Conservation (phyloP, 2,329 filamentous ascomycete species). For the Stenocarpella maydis region DNA sequence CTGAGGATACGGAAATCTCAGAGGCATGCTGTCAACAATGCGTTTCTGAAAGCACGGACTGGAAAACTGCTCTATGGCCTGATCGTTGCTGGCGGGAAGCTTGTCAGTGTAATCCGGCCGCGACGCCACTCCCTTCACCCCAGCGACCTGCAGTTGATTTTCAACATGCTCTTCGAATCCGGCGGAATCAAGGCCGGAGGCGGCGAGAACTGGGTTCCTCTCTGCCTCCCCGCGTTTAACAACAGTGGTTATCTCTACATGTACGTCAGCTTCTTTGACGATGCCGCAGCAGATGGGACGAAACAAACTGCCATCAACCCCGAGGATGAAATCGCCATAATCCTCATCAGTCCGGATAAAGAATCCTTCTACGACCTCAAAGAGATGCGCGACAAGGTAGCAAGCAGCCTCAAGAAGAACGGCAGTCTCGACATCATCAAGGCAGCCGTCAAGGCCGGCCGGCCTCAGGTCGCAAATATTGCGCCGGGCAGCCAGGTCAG, state of each 20-base stretch:
- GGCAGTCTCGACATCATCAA: constrained; percentile 79
- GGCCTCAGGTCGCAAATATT: constrained; percentile 77
- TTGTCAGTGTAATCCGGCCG: constrained; percentile 94
- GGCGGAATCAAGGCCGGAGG: constrained; percentile 88
- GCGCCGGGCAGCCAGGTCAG: constrained; percentile 81
- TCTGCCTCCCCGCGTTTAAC: constrained; percentile 97
- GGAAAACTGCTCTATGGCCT: constrained; percentile 89
- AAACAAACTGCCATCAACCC: constrained; percentile 67
- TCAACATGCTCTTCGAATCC: constrained; percentile 99
- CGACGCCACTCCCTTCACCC: constrained; percentile 96
- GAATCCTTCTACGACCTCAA: constrained; percentile 93
- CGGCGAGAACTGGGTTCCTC: constrained; percentile 96
- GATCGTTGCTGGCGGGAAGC: constrained; percentile 88
- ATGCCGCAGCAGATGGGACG: constrained; percentile 53
- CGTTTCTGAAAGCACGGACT: constrained; percentile 79
- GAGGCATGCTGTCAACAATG: constrained; percentile 84
- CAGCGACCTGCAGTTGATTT: constrained; percentile 93
- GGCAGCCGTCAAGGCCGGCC: constrained; percentile 73
- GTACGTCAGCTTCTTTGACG: constrained; percentile 95
- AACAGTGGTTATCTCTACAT: constrained; percentile 97
- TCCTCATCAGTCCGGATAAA: constrained; percentile 91
- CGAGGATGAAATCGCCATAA: constrained; percentile 83
- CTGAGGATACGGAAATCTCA: constrained; percentile 91
- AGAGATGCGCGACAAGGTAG: constrained; percentile 71
- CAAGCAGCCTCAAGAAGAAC: constrained; percentile 76